Percentiles rank a stretch among this genome's conserved stretches.
phyloP scores from a whole-genome alignment of 768 basidiomycete genomes.

The Xanthoconium stramineum region DNA sequence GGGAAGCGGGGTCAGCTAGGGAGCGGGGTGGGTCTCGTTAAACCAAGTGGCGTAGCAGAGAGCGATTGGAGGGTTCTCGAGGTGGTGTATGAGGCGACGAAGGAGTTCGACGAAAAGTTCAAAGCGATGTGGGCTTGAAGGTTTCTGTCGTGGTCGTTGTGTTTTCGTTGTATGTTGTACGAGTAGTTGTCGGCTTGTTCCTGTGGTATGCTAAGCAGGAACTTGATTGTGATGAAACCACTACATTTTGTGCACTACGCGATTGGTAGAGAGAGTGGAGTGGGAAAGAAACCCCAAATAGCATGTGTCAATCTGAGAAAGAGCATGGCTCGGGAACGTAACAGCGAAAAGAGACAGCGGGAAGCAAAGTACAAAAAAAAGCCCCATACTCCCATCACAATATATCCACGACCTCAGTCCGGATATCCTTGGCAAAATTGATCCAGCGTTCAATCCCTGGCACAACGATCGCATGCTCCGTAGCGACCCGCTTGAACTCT shows the following conservation, averaged over 20 bases:
- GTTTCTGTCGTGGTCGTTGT: too few relatives aligned
- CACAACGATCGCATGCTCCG: conserved; percentile 1
- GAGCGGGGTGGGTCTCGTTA: conserved; percentile 8
- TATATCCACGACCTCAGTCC: neutral
- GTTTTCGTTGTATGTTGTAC: neutral
- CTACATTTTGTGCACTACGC: too few relatives aligned
- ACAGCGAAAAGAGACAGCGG: neutral
- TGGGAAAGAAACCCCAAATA: too few relatives aligned
- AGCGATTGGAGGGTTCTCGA: conserved; percentile 56
- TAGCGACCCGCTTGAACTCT: conserved; percentile 17
- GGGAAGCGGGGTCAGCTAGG: neutral
- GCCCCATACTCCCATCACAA: neutral
- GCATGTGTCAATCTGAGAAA: too few relatives aligned
- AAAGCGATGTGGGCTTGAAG: conserved; percentile 57
- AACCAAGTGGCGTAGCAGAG: conserved; percentile 39
- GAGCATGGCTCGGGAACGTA: too few relatives aligned
- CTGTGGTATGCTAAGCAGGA: too few relatives aligned
- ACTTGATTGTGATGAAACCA: too few relatives aligned
- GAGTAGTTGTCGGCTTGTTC: neutral
- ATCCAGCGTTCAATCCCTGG: neutral
- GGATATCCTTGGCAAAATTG: neutral
- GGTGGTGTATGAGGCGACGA: conserved; percentile 40
- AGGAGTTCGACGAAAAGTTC: conserved; percentile 59
- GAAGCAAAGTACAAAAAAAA: neutral
- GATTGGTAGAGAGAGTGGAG: too few relatives aligned